Evolutionary conservation across 148 eudicot genomes (phyloP), one percentile per base, ranked within the genome.

Genomic region (Tetragonia tetragonoides): DNA sequence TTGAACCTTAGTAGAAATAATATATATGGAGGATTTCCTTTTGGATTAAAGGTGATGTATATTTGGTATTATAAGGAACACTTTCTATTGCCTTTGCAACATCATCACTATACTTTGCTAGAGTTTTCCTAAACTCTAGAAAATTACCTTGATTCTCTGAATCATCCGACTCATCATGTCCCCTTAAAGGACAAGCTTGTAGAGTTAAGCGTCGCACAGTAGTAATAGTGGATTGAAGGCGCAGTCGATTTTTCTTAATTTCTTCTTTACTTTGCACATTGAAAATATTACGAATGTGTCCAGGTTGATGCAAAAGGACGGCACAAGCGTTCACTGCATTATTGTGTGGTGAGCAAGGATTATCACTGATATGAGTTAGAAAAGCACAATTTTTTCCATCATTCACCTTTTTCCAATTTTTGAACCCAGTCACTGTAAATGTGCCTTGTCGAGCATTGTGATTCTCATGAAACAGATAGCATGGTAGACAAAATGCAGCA

Each of bases 151-250:
- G 51, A 10, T 46, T 46, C 11, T 46, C 2, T 46, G 11, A 46
- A 46, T 46, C 51, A 3, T 15, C 17, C 7, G 68, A 69, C 40
- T 77, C 80, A 60, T 77, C 59, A 42, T 77, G 74, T 34, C 80
- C 80, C 44, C 80, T 77, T 34, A 77, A 60, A 8, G 80, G 16
- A 38, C 74, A 77, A 15, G 80, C 1, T 59, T 77, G 34, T 28
- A 28, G 34, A 28, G 75, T 4, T 77, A 77, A 28, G 3, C 28
- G 2, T 10, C 20, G 14, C 0, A 69, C 7, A 7, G 60, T 7
- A 46, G 59, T 42, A 69, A 77, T 77, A 3, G 74, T 7, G 17
- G 34, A 17, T 63, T 46, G 51, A 0, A 77, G 60, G 2, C 60
- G 80, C 3, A 77, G 18, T 5, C 74, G 15, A 77, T 77, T 77